Percentiles rank a stretch among this genome's conserved stretches.
phyloP scores from a whole-genome alignment of 306 rosid species.

The Alnus glutinosa region DNA sequence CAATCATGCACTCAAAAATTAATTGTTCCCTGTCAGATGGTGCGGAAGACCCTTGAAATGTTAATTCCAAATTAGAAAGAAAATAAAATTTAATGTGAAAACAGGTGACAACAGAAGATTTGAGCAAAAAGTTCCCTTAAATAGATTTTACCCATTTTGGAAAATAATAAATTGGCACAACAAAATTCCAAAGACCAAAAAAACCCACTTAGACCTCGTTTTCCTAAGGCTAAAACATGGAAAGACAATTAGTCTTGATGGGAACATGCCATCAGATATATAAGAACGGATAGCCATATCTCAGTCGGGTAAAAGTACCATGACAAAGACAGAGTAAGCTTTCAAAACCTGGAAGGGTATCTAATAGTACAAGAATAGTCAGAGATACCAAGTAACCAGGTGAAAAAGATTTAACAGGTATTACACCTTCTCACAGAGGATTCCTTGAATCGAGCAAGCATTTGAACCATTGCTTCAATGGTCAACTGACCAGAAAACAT shows the following conservation, averaged over 20 bases:
- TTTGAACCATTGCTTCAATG: constrained; percentile 78
- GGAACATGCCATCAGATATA: not conserved
- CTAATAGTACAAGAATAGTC: not conserved
- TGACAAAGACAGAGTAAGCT: not conserved
- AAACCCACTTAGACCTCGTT: not conserved
- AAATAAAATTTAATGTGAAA: not conserved
- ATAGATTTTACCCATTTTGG: not conserved
- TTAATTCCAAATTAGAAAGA: constrained; percentile 14
- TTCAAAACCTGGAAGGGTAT: constrained; percentile 10
- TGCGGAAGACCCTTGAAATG: constrained; percentile 6
- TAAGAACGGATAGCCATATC: constrained; percentile 3
- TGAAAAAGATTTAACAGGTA: constrained; percentile 17
- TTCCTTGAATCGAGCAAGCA: constrained; percentile 81
- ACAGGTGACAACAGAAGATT: constrained; percentile 12
- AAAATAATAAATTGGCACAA: not conserved
- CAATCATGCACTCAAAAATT: constrained; percentile 91
- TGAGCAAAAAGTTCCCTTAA: constrained; percentile 10
- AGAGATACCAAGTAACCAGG: constrained; percentile 7
- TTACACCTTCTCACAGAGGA: constrained; percentile 78
- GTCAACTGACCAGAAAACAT: constrained; percentile 88
- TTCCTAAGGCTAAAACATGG: not conserved
- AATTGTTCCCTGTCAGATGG: constrained; percentile 70
- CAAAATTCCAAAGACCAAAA: not conserved
- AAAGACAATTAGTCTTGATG: not conserved
- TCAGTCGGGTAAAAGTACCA: not conserved